These are phyloP conservation scores for Cyclocybe aegerita DNA, from an alignment of 768 basidiomycete genomes.

Conservation along the genomic window DNA sequence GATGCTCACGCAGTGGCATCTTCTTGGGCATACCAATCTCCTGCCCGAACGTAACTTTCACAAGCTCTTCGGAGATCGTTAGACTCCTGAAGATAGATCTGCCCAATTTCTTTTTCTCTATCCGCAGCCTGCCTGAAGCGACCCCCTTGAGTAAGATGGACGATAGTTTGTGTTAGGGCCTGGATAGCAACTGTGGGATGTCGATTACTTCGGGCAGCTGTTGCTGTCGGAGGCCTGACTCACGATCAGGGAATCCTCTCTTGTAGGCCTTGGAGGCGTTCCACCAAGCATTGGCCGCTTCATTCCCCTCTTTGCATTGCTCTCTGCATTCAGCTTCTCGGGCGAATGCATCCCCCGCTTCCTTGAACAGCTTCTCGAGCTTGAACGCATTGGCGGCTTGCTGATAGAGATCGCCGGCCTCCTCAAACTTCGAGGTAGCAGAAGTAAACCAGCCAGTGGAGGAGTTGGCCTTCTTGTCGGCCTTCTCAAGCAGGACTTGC, in stretches of 20 bases:
- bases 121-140: conserved; percentile 98
- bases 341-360: conserved; percentile 89
- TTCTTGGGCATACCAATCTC: conserved; percentile 97
- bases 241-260: conserved; percentile 81
- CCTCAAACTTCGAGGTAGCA: conserved; percentile 82
- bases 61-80: conserved; percentile 83
- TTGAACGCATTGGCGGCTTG: conserved; percentile 94
- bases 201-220: conserved; percentile 15
- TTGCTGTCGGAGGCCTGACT: conserved; percentile 22
- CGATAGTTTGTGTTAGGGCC: conserved; percentile 82
- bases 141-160: conserved; percentile 77
- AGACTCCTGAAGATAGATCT: conserved; percentile 84
- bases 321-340: conserved; percentile 95
- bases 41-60: conserved; percentile 89
- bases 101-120: conserved; percentile 95
- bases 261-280: conserved; percentile 97
- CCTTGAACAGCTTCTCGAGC: conserved; percentile 88
- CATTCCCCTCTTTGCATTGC: conserved; percentile 82
- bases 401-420: conserved; percentile 93
- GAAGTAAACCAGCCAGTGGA: conserved; percentile 90
- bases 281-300: conserved; percentile 99
- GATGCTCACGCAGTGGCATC: conserved; percentile 88
- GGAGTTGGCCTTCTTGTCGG: conserved; percentile 88
- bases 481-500: conserved; percentile 76
- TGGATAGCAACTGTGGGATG: conserved; percentile 75